Conservation (phyloP, 345 rosid genomes). For the Gossypium australe region DNA sequence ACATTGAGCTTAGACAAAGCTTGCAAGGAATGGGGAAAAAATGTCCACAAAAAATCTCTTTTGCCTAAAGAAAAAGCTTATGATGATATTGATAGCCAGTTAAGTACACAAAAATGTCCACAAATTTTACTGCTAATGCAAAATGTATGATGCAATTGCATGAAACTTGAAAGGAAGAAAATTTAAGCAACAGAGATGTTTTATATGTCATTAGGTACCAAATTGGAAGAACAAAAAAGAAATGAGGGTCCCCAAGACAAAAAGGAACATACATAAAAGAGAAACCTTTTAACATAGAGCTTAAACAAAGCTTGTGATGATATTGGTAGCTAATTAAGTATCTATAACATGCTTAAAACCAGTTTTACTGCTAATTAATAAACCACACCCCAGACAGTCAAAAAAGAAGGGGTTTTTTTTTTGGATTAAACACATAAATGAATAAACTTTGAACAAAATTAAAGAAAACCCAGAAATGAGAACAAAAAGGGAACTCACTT, state of each 20-base stretch:
- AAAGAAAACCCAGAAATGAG: conserved; percentile 11
- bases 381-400: too few species aligned
- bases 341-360: neutral
- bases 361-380: neutral
- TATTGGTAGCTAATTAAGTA: neutral
- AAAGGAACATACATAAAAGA: neutral
- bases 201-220: neutral
- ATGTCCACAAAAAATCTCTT: neutral
- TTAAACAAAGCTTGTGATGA: neutral
- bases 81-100: too few species aligned
- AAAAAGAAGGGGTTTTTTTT: too few species aligned
- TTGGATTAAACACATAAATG: neutral
- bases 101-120: too few species aligned
- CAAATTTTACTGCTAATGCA: too few species aligned
- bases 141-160: neutral
- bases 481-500: conserved; percentile 35
- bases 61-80: too few species aligned
- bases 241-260: neutral
- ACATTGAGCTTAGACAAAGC: conserved; percentile 2
- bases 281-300: conserved; percentile 5
- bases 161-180: neutral
- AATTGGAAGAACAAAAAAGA: neutral
- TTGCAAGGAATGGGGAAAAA: neutral
- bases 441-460: neutral
- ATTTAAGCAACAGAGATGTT: neutral